Percentiles rank a stretch among this genome's conserved stretches.
These are phyloP conservation scores for Stemphylium beticola DNA, from an alignment of 2,329 filamentous ascomycete species.

Conservation along the genomic window DNA sequence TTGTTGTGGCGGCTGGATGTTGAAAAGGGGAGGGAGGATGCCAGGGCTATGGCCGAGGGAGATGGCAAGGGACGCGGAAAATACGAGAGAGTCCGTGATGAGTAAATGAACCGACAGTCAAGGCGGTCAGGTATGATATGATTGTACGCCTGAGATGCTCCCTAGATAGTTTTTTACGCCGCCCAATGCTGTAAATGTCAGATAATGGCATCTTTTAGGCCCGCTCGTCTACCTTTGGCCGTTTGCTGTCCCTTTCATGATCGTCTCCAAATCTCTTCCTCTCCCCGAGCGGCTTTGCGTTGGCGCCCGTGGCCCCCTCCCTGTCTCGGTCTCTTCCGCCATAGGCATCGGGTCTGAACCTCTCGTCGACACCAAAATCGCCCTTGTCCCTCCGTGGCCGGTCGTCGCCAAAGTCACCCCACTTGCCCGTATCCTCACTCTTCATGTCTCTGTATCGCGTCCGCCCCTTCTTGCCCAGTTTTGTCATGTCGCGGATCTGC, in stretches of 20 bases:
- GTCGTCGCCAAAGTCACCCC: constrained; percentile 70
- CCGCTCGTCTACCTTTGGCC: constrained; percentile 48
- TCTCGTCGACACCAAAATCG: constrained; percentile 63
- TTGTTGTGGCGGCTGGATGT: constrained; percentile 82
- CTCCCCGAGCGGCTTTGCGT: constrained; percentile 72
- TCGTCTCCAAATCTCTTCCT: constrained; percentile 56
- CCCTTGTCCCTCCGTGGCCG: constrained; percentile 49
- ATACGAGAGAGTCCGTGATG: constrained; percentile 27
- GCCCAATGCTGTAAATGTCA: constrained; percentile 8
- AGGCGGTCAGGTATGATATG: constrained; percentile 1
- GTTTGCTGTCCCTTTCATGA: constrained; percentile 53
- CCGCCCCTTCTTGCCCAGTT: constrained; percentile 88
- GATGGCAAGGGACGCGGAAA: constrained; percentile 19
- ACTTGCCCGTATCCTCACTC: constrained; percentile 87
- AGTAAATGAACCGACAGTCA: constrained; percentile 5
- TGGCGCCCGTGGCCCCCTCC: constrained; percentile 68
- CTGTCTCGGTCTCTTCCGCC: constrained; percentile 35
- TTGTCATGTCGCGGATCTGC: constrained; percentile 92
- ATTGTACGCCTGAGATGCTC: constrained; percentile 12
- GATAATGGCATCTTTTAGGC: constrained; percentile 9
- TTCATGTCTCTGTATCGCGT: constrained; percentile 89
- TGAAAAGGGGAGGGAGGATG: constrained; percentile 57
- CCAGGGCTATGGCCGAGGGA: constrained; percentile 31
- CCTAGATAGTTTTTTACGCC: constrained; percentile 15
- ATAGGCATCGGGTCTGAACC: constrained; percentile 70